Evolutionary conservation across 768 basidiomycete genomes (phyloP).

Genomic region (Calvatia gigantea): DNA sequence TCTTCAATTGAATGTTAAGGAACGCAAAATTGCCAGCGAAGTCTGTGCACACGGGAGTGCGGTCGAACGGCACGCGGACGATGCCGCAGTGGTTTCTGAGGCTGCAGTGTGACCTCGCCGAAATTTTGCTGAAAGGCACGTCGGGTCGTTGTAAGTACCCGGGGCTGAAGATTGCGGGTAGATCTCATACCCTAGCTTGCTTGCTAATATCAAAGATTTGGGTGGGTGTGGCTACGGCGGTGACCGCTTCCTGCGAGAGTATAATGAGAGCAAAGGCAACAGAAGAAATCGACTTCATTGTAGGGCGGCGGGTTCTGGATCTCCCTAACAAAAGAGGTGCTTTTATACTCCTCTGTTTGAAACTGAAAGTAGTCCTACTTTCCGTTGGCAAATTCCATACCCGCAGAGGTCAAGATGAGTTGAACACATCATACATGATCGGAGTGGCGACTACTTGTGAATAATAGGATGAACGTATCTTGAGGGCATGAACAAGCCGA

Average conservation of each 20-base stretch:
- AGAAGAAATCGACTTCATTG: background rate
- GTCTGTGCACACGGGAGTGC: background rate
- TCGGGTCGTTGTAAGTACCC: background rate
- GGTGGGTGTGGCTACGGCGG: background rate
- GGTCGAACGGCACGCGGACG: background rate
- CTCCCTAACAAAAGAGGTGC: background rate
- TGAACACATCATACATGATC: too few species aligned
- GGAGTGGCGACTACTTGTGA: too few species aligned
- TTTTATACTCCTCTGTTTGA: background rate
- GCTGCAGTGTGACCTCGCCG: background rate
- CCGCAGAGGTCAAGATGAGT: too few species aligned
- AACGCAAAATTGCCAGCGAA: conserved; percentile 1
- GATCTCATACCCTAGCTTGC: too few species aligned
- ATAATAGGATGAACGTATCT: too few species aligned
- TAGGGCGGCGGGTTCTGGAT: background rate
- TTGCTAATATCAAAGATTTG: too few species aligned
- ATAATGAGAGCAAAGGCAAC: background rate
- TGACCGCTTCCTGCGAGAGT: background rate
- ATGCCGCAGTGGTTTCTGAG: background rate
- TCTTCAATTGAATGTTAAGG: conserved; percentile 1
- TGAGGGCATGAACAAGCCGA: background rate
- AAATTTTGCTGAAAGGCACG: background rate
- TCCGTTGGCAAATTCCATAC: background rate
- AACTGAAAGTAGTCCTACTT: background rate
- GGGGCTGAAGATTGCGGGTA: background rate